Evolutionary conservation across 2,329 filamentous ascomycete species (phyloP).

Genomic region (Talaromyces sp.): DNA sequence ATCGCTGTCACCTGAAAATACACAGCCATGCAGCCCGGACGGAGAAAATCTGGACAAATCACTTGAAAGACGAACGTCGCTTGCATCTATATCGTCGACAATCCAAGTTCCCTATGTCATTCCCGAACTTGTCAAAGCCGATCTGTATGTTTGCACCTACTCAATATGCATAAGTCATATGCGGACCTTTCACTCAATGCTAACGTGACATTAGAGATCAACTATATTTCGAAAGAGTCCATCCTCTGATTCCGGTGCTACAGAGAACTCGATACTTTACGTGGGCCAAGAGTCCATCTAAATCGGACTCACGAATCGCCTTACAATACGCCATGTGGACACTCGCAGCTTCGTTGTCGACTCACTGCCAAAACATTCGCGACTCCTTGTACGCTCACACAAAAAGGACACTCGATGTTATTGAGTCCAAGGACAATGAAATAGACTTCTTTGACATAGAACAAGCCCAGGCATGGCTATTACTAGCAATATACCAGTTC

Average conservation of each 20-base stretch:
- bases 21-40: constrained; percentile 13
- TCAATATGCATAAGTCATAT: not conserved
- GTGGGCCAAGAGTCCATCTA: constrained; percentile 75
- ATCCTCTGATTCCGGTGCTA: constrained; percentile 80
- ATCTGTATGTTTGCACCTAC: constrained; percentile 17
- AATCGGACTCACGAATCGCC: constrained; percentile 76
- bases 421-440: constrained; percentile 88
- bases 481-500: constrained; percentile 87
- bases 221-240: constrained; percentile 86
- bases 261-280: constrained; percentile 84
- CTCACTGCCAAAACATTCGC: constrained; percentile 75
- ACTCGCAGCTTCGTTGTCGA: constrained; percentile 73
- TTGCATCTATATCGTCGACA: constrained; percentile 1
- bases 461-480: constrained; percentile 78
- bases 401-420: constrained; percentile 83
- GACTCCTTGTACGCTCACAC: constrained; percentile 85
- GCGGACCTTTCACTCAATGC: not conserved
- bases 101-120: constrained; percentile 11
- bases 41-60: constrained; percentile 9
- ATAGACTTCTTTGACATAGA: constrained; percentile 81
- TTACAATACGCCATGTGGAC: constrained; percentile 95
- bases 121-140: constrained; percentile 19
- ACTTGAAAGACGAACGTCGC: constrained; percentile 11
- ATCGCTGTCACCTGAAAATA: constrained; percentile 12
- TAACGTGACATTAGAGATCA: constrained; percentile 56